These are phyloP conservation scores for Saturnispora sanitii DNA, from an alignment of 805 yeast species.

Conservation along the genomic window DNA sequence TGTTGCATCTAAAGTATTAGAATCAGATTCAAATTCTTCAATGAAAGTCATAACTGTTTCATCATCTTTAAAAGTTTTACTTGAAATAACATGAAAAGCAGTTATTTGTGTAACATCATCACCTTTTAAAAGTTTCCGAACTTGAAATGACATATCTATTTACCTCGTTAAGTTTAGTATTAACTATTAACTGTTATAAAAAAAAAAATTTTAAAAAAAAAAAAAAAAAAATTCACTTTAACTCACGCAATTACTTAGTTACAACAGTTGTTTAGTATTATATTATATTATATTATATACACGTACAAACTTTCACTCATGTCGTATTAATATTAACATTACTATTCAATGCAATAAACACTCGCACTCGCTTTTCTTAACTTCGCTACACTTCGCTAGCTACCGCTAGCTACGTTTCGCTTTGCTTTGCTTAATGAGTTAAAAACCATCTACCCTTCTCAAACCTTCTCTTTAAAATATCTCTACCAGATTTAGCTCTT, in stretches of 20 bases:
- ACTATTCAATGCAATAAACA: neutral
- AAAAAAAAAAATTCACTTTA: neutral
- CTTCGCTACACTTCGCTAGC: no score
- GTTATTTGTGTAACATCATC: constrained; percentile 13
- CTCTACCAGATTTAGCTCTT: constrained; percentile 65
- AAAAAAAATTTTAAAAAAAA: neutral
- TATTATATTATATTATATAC: no score
- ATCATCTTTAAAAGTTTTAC: constrained; percentile 12
- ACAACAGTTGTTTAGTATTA: no score
- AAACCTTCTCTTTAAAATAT: constrained; percentile 64
- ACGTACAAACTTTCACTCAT: no score
- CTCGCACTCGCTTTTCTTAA: neutral
- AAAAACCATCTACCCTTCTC: constrained; percentile 92
- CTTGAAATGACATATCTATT: constrained; percentile 6
- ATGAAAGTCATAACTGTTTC: constrained; percentile 11
- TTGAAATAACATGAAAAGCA: constrained; percentile 10
- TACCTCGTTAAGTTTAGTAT: no score
- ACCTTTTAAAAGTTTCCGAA: constrained; percentile 6
- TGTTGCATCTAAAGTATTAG: constrained; percentile 22
- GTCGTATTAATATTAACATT: no score
- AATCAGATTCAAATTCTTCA: constrained; percentile 12
- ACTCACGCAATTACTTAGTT: no score
- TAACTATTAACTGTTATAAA: neutral
- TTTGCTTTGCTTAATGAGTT: constrained; percentile 46
- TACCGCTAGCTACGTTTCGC: no score